A percentile compares a stretch with the other conserved stretches of the same genome.
These are phyloP conservation scores for Pulveroboletus sp. DNA, from an alignment of 768 basidiomycete genomes.

Conservation along the genomic window DNA sequence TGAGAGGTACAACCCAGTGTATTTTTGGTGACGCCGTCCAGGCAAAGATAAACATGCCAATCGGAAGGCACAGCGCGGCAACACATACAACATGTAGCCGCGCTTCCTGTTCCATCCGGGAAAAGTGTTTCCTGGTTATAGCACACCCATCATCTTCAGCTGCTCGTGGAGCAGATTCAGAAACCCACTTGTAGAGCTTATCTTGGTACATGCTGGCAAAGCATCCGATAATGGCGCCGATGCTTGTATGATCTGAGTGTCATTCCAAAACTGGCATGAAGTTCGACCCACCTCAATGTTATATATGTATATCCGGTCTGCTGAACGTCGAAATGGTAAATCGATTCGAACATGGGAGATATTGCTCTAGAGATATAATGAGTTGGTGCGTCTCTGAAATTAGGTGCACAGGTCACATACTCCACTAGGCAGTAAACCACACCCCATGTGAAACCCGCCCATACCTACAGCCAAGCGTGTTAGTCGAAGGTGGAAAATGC, in stretches of 20 bases:
- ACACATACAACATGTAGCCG: slow-evolving; percentile 52
- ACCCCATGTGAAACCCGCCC: slow-evolving; percentile 72
- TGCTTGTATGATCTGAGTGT: slow-evolving; percentile 30
- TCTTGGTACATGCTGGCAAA: slow-evolving; percentile 44
- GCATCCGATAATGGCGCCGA: slow-evolving; percentile 49
- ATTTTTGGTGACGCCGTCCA: slow-evolving; percentile 56
- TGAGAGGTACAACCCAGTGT: slow-evolving; percentile 49
- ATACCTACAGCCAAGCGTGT: slow-evolving; percentile 38
- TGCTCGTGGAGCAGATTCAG: slow-evolving; percentile 5
- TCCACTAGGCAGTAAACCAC: slow-evolving; percentile 62
- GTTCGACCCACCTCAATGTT: slow-evolving; percentile 41
- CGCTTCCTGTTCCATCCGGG: slow-evolving; percentile 44
- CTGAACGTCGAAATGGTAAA: slow-evolving; percentile 60
- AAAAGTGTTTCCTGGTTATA: slow-evolving; percentile 21
- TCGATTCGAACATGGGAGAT: slow-evolving; percentile 45
- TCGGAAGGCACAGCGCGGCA: slow-evolving; percentile 49
- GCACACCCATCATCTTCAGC: slow-evolving; percentile 6
- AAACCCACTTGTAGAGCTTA: slow-evolving; percentile 38
- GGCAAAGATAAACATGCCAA: slow-evolving; percentile 64
- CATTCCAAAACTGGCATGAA: background rate
- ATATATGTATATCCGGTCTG: slow-evolving; percentile 23
- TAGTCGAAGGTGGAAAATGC: background rate
- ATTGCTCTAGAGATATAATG: slow-evolving; percentile 38
- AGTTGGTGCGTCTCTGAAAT: background rate
- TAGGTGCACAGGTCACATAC: slow-evolving; percentile 27